Base-by-base conservation (phyloP, 2,329 filamentous ascomycete genomes). In the Sporothrix pallida region DNA sequence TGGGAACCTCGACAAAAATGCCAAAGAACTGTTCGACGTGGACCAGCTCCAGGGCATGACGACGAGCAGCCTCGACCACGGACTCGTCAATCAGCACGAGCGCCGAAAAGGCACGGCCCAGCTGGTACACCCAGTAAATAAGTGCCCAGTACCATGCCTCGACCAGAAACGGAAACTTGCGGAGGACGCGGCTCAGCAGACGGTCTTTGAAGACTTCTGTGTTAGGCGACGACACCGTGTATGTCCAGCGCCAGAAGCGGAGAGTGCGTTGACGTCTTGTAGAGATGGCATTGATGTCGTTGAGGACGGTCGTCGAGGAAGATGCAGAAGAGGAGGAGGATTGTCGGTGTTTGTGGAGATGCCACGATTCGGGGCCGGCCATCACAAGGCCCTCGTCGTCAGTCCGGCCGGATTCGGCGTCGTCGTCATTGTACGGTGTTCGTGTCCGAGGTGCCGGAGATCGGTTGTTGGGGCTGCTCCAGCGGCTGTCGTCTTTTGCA, bases 71-170 rank as follows among this genome's bases (percentile, higher is more conserved):
- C 76, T 92, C 84, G 75, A 93, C 90, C 1, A 91, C 93, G 37
- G 86, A 87, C 79, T 91, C 87, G 52, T 74, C 73, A 74, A 91
- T 86, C 63, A 93, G 86, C 0, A 89, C 92, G 2, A 93, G 81
- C 2, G 91, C 91, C 15, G 89, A 91, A 79, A 93, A 89, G 26
- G 91, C 92, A 72, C 92, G 89, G 31, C 90, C 91, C 13, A 94
- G 82, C 81, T 94, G 92, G 80, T 94, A 94, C 86, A 93, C 91
- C 91, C 91, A 93, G 83, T 93, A 93, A 70, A 93, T 90, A 75
- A 93, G 82, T 2, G 89, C 88, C 91, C 91, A 93, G 78, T 93
- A 93, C 91, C 91, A 93, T 56, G 88, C 90, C 81, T 94, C 92
- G 0, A 90, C 89, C 42, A 93, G 80, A 79, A 94, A 94, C 0